These are phyloP conservation scores for Pythium volutum DNA, from an alignment of 352 stramenopile species.

Conservation along the genomic window DNA sequence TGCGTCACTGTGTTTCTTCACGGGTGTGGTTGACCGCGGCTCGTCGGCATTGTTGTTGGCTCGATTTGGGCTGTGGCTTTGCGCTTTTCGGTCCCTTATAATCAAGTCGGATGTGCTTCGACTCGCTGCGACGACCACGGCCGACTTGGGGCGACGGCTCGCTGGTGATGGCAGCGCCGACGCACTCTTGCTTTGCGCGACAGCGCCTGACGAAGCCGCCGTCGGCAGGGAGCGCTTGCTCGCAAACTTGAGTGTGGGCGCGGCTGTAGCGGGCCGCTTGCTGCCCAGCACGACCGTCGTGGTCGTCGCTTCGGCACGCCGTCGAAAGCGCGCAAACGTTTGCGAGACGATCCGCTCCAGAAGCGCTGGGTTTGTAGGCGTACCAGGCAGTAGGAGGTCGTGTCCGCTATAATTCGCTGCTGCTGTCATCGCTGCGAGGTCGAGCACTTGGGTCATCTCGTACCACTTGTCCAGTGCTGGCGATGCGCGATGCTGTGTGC, in stretches of 20 bases:
- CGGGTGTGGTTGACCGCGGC: no score
- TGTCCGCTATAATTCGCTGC: not conserved
- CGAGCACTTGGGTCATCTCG: conserved; percentile 21
- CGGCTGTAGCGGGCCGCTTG: conserved; percentile 8
- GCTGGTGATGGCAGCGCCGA: not conserved
- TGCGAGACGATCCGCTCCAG: conserved; percentile 20
- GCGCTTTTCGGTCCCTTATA: not conserved
- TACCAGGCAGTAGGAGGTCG: no score
- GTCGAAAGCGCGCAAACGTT: conserved; percentile 1
- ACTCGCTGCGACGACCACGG: conserved; percentile 33
- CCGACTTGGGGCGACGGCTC: conserved; percentile 46
- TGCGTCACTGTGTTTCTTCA: not conserved
- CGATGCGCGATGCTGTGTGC: conserved; percentile 14
- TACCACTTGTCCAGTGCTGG: conserved; percentile 30
- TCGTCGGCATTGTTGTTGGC: not conserved
- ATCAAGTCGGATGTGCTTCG: not conserved
- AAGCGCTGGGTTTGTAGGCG: not conserved
- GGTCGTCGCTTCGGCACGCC: not conserved
- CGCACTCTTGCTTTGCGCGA: not conserved
- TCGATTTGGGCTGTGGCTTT: not conserved
- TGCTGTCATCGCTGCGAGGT: conserved; percentile 5
- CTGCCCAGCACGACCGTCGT: conserved; percentile 5
- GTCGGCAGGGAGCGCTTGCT: conserved; percentile 13
- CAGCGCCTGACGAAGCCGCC: not conserved
- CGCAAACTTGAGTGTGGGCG: conserved; percentile 10